phyloP scores from a whole-genome alignment of 2,329 filamentous ascomycete genomes.

The Diaporthe vaccinii region DNA sequence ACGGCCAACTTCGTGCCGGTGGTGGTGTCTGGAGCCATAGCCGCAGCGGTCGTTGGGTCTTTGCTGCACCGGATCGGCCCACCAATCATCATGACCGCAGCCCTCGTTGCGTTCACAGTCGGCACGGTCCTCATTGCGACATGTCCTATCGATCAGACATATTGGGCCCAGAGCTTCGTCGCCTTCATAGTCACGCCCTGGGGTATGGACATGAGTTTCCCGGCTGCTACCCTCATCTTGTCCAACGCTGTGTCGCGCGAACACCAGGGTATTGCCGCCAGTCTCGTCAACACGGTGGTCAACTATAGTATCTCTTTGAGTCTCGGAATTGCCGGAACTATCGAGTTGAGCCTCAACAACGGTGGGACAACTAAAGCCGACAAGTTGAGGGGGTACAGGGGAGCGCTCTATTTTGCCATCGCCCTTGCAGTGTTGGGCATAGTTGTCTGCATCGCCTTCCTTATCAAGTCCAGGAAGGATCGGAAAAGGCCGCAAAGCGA shows the following conservation, averaged over 20 bases:
- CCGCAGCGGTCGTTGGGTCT: conserved; percentile 50
- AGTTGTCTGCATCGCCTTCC: conserved; percentile 38
- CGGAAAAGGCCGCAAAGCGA: background rate
- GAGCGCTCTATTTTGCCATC: conserved; percentile 41
- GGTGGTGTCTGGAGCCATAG: conserved; percentile 45
- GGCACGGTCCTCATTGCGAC: conserved; percentile 46
- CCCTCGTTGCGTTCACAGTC: conserved; percentile 44
- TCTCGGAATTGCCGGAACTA: conserved; percentile 66
- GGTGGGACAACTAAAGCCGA: conserved; percentile 41
- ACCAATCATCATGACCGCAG: conserved; percentile 43
- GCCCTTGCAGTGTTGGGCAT: conserved; percentile 42
- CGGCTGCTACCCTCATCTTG: conserved; percentile 63
- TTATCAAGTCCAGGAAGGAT: conserved; percentile 26
- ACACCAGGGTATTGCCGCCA: conserved; percentile 50
- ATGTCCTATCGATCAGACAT: conserved; percentile 60
- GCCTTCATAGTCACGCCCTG: conserved; percentile 59
- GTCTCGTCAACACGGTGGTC: conserved; percentile 66
- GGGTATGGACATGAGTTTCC: conserved; percentile 69
- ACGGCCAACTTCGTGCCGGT: conserved; percentile 49
- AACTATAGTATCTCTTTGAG: conserved; percentile 69
- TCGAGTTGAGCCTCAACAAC: conserved; percentile 58
- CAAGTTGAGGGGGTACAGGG: conserved; percentile 41
- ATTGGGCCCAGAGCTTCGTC: conserved; percentile 67
- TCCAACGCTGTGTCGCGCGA: conserved; percentile 52
- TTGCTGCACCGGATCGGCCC: conserved; percentile 50